Evolutionary conservation across 2,329 filamentous ascomycete species (phyloP).

Genomic region (Fusarium nematophilum): DNA sequence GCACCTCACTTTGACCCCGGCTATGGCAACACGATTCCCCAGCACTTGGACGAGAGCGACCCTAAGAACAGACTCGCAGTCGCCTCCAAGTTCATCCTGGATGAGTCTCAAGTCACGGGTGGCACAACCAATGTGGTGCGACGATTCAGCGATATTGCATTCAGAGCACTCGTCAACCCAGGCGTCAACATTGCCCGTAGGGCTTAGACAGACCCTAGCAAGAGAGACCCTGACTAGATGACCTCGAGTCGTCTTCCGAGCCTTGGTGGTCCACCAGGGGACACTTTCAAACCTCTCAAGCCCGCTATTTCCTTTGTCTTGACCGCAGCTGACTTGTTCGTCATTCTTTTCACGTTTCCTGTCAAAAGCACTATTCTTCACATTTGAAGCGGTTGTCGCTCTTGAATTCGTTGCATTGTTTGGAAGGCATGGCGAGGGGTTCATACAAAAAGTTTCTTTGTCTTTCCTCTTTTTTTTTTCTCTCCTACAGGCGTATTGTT

Average conservation of each 20-base stretch:
- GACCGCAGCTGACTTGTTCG: conserved; percentile 10
- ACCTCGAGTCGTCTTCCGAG: neutral
- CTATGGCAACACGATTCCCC: conserved; percentile 66
- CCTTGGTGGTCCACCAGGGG: neutral
- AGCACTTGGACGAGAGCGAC: conserved; percentile 74
- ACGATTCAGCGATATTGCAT: conserved; percentile 75
- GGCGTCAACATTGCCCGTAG: conserved; percentile 59
- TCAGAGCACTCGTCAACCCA: conserved; percentile 67
- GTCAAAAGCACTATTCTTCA: conserved; percentile 32
- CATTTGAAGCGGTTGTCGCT: conserved; percentile 30
- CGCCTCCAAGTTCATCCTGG: conserved; percentile 75
- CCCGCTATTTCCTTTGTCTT: conserved; percentile 39
- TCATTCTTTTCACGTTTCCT: conserved; percentile 25
- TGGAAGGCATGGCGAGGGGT: conserved; percentile 49
- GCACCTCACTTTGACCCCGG: conserved; percentile 72
- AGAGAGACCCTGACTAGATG: neutral
- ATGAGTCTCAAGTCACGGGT: conserved; percentile 71
- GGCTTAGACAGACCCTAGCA: conserved; percentile 19
- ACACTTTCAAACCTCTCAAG: neutral
- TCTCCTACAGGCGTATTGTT: conserved; percentile 41
- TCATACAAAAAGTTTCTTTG: conserved; percentile 43
- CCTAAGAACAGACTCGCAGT: conserved; percentile 74
- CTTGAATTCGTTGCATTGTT: conserved; percentile 44
- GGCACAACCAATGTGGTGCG: conserved; percentile 80
- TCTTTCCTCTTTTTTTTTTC: conserved; percentile 26